Conservation (phyloP, 2,329 filamentous ascomycete genomes). For the Penicillium sclerotigenum region DNA sequence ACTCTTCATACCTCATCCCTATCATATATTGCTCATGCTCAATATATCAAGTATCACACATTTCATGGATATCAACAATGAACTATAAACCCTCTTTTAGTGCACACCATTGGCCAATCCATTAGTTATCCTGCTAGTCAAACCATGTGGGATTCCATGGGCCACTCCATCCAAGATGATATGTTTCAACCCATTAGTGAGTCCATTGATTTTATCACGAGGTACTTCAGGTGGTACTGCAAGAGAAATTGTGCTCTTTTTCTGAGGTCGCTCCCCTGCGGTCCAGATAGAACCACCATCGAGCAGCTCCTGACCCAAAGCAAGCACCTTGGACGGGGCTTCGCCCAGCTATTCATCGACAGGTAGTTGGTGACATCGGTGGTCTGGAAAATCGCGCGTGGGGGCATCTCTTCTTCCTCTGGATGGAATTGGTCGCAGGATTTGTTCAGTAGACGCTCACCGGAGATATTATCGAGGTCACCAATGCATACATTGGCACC, state of each 20-base stretch:
- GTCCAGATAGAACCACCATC: constrained; percentile 27
- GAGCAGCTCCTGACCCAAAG: constrained; percentile 36
- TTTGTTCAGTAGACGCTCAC: constrained; percentile 27
- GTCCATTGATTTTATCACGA: constrained; percentile 13
- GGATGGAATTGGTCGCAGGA: constrained; percentile 13
- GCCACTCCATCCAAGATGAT: not conserved
- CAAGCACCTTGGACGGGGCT: constrained; percentile 34
- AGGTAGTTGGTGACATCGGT: constrained; percentile 49
- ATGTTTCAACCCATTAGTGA: constrained; percentile 9
- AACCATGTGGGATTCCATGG: not conserved
- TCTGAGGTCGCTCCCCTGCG: constrained; percentile 10
- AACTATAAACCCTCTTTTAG: not conserved
- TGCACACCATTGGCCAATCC: constrained; percentile 15
- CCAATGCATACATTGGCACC: constrained; percentile 47
- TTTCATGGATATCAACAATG: not conserved
- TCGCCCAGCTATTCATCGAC: constrained; percentile 48
- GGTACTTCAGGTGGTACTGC: constrained; percentile 20
- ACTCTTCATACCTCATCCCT: not conserved
- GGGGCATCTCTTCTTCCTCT: constrained; percentile 19
- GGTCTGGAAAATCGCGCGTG: constrained; percentile 38
- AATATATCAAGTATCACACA: not conserved
- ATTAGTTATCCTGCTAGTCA: not conserved
- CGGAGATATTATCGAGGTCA: constrained; percentile 39
- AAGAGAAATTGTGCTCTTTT: constrained; percentile 20
- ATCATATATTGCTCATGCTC: not conserved